Conservation (phyloP, 805 yeast genomes). For the Cyberlindnera saturnus region DNA sequence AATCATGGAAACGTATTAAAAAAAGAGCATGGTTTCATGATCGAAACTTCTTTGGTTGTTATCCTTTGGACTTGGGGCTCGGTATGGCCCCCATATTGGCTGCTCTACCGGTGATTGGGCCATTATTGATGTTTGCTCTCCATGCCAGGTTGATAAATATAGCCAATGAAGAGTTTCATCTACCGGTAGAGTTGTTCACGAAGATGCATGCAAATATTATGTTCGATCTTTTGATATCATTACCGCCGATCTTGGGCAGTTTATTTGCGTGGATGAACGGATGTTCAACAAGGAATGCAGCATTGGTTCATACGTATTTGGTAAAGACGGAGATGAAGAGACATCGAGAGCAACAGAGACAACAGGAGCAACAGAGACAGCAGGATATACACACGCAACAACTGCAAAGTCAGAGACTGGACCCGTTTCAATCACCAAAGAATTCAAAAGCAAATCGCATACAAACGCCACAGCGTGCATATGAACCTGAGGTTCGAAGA, state of each 20-base stretch:
- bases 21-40: slow-evolving; percentile 85
- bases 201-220: slow-evolving; percentile 73
- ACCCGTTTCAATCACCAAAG: no score
- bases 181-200: slow-evolving; percentile 56
- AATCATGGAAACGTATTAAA: slow-evolving; percentile 69
- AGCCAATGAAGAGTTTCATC: slow-evolving; percentile 49
- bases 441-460: no score
- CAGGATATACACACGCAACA: no score
- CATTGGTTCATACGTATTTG: slow-evolving; percentile 49
- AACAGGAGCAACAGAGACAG: slow-evolving; percentile 1
- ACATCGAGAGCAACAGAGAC: neutral
- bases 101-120: slow-evolving; percentile 80
- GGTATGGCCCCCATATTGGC: slow-evolving; percentile 75
- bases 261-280: slow-evolving; percentile 76
- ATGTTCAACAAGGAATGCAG: slow-evolving; percentile 87
- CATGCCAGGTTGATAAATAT: slow-evolving; percentile 61
- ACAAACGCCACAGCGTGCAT: no score
- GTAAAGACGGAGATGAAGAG: slow-evolving; percentile 14
- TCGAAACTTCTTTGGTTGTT: slow-evolving; percentile 73
- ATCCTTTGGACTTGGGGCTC: slow-evolving; percentile 65
- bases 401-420: no score
- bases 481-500: neutral
- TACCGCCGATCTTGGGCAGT: slow-evolving; percentile 78
- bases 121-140: slow-evolving; percentile 69
- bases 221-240: slow-evolving; percentile 65